Evolutionary conservation across 2,329 filamentous ascomycete genomes (phyloP).

Genomic region (Clathrospora elynae): DNA sequence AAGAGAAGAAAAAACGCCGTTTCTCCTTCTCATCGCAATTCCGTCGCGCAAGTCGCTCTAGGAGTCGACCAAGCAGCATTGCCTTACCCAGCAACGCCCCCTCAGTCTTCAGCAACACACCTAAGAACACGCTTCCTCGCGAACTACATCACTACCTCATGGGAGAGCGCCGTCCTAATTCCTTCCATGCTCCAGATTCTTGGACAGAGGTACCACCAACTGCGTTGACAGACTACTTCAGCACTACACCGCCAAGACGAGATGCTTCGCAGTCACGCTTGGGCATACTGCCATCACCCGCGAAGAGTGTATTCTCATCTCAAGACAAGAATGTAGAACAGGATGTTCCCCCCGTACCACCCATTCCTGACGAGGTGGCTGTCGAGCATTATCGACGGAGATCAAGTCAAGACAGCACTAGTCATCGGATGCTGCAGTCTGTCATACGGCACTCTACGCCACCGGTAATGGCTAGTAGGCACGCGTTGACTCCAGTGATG

Average conservation of each 20-base stretch:
- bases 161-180: slow-evolving; percentile 30
- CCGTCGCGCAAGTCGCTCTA: slow-evolving; percentile 40
- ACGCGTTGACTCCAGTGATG: slow-evolving; percentile 4
- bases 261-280: slow-evolving; percentile 16
- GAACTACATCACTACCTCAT: slow-evolving; percentile 27
- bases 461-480: slow-evolving; percentile 8
- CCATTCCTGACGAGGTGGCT: slow-evolving; percentile 31
- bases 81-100: slow-evolving; percentile 25
- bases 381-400: slow-evolving; percentile 14
- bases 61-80: slow-evolving; percentile 40
- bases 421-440: slow-evolving; percentile 35
- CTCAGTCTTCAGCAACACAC: slow-evolving; percentile 19
- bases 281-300: slow-evolving; percentile 37
- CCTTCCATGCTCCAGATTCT: slow-evolving; percentile 39
- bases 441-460: slow-evolving; percentile 37
- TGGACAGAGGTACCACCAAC: slow-evolving; percentile 26
- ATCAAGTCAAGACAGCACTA: slow-evolving; percentile 25
- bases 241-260: slow-evolving; percentile 10
- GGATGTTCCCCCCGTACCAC: slow-evolving; percentile 37
- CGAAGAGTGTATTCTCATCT: slow-evolving; percentile 36
- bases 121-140: slow-evolving; percentile 29
- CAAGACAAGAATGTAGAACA: slow-evolving; percentile 25
- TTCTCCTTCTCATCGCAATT: slow-evolving; percentile 44
- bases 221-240: slow-evolving; percentile 17
- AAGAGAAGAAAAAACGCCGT: slow-evolving; percentile 37